Evolutionary conservation across 495 filamentous ascomycete genomes (phyloP).

Genomic region (Neurospora sp.): DNA sequence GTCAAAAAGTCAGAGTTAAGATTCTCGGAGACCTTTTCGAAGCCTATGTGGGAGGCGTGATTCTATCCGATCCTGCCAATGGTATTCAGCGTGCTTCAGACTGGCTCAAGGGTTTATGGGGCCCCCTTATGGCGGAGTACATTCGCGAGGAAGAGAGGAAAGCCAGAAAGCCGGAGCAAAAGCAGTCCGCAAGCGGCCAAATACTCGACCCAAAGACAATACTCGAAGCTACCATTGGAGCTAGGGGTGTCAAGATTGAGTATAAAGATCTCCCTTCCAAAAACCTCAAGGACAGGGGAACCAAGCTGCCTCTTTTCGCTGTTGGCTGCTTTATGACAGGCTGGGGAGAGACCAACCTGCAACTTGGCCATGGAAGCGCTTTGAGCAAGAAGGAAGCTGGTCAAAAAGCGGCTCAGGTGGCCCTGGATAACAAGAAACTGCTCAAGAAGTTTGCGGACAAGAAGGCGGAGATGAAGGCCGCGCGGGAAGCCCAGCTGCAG

Average conservation of each 20-base stretch:
- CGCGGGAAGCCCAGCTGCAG: conserved; percentile 9
- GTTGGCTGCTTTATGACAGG: conserved; percentile 66
- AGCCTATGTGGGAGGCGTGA: conserved; percentile 70
- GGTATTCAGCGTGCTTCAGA: conserved; percentile 49
- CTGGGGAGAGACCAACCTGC: conserved; percentile 55
- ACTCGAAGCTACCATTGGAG: conserved; percentile 46
- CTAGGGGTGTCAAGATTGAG: conserved; percentile 50
- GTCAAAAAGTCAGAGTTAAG: conserved; percentile 50
- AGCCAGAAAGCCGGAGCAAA: conserved; percentile 17
- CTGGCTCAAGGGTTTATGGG: conserved; percentile 68
- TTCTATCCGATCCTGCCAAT: conserved; percentile 49
- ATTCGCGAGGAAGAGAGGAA: conserved; percentile 26
- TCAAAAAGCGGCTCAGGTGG: conserved; percentile 55
- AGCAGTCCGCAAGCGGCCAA: conserved; percentile 13
- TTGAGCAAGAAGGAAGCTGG: conserved; percentile 66
- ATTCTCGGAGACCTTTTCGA: conserved; percentile 78
- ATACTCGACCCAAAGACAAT: conserved; percentile 29
- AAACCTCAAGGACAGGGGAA: conserved; percentile 44
- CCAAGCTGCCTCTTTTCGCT: conserved; percentile 48
- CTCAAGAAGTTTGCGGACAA: conserved; percentile 44
- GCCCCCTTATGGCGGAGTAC: conserved; percentile 29
- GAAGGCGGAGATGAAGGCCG: conserved; percentile 32
- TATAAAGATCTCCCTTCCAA: conserved; percentile 51
- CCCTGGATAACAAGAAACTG: conserved; percentile 48
- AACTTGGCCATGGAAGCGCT: conserved; percentile 59